Evolutionary conservation across 495 filamentous ascomycete genomes (phyloP).

Genomic region (Delitschia confertaspora): DNA sequence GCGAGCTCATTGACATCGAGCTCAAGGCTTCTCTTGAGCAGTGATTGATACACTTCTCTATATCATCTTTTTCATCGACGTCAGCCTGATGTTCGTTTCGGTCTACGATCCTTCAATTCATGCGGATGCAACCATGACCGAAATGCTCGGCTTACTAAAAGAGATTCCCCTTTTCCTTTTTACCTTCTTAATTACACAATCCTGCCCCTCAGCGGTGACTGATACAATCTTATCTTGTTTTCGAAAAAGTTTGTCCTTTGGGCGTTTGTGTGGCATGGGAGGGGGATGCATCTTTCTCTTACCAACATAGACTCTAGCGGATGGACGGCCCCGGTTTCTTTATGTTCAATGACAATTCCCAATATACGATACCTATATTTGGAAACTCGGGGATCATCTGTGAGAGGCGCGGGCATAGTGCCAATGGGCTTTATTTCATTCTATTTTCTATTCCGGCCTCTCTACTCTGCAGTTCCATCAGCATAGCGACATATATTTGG

Average conservation of each 20-base stretch:
- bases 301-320: conserved; percentile 23
- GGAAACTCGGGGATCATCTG: conserved; percentile 14
- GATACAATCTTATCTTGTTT: conserved; percentile 5
- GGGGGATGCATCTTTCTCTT: conserved; percentile 17
- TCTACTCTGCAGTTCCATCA: conserved; percentile 5
- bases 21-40: conserved; percentile 16
- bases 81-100: conserved; percentile 7
- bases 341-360: conserved; percentile 15
- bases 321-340: conserved; percentile 10
- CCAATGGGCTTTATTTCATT: conserved; percentile 21
- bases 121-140: not conserved
- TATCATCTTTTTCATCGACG: not conserved
- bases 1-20: conserved; percentile 31
- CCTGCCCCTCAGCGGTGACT: conserved; percentile 4
- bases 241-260: conserved; percentile 12
- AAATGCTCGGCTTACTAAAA: too few relatives aligned
- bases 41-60: too few relatives aligned
- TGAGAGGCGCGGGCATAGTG: conserved; percentile 14
- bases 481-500: conserved; percentile 24
- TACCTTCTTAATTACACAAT: conserved; percentile 15
- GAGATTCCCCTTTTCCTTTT: not conserved
- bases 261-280: conserved; percentile 25
- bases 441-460: conserved; percentile 2
- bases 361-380: conserved; percentile 25
- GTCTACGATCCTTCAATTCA: conserved; percentile 8